Base-by-base conservation (phyloP, 805 yeast species). In the Sugiyamaella mastotermitis region DNA sequence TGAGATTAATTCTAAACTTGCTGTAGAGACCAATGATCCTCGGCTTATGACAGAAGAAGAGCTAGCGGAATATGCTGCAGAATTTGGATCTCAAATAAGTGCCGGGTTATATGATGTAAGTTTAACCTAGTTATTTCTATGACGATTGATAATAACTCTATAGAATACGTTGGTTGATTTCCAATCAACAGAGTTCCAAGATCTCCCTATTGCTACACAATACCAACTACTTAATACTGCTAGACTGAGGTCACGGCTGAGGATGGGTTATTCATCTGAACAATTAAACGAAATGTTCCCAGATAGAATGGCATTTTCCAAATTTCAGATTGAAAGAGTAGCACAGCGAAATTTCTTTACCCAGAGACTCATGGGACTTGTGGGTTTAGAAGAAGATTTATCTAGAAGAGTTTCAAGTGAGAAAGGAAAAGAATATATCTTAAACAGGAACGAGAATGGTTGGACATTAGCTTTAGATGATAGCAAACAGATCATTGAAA, bases 191-290 rank as follows among this genome's bases (percentile, higher is more conserved):
- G 87, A 83, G 46, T 92, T 92, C 54, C 67, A 71, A 9, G 68
- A 69, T 15, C 63, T 92, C n/a, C 95, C 98, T 0, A 64, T 80
- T 35, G 74, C 87, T 0, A 79, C 95, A 0, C 96, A 87, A 55
- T 92, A 92, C 55, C 85, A 87, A 74, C 75, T 86, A 3, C 62
- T 92, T 9, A 84, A 92, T 7, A 85, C 84, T 42, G 70, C 94
- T 11, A 60, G 99, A 40, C 63, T 87, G 18, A 72, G 86, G 45
- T 88, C 97, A 0, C 65, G 99, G 41, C 70, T 92, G 56, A 77
- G 99, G 63, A 80, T 92, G 95, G 99, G 99, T 1, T 88, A 83
- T 54, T 69, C 90, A 0, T 84, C 87, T 41, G 87, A 83, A n/a
- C 97, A 92, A 53, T 65, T 92, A 24, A 83, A 84, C 47, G 64